Evolutionary conservation across 2,329 filamentous ascomycete species (phyloP).

Genomic region (Stromatinia cepivora): DNA sequence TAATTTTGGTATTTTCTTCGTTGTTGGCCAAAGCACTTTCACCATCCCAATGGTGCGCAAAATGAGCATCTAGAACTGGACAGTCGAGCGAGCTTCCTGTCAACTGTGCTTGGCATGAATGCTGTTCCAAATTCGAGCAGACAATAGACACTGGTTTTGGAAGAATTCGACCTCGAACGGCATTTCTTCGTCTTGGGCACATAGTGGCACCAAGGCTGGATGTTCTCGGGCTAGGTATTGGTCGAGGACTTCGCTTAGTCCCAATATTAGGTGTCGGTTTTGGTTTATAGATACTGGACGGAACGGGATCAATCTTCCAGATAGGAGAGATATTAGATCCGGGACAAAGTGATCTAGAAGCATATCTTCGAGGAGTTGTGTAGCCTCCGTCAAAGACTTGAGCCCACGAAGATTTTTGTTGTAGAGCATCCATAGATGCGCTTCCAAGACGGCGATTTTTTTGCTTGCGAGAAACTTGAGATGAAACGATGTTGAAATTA

Average conservation of each 20-base stretch:
- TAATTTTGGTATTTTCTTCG: not conserved
- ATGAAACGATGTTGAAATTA: not conserved
- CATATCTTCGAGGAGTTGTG: not conserved
- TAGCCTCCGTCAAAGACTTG: not conserved
- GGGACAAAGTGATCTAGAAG: conserved; percentile 3
- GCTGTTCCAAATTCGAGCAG: not conserved
- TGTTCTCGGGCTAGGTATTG: conserved; percentile 5
- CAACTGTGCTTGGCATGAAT: not conserved
- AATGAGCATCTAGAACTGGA: not conserved
- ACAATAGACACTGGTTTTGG: conserved; percentile 4
- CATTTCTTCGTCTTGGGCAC: conserved; percentile 5
- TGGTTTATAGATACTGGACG: conserved; percentile 12
- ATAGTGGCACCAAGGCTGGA: conserved; percentile 15
- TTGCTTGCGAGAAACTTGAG: not conserved
- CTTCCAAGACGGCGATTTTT: not conserved
- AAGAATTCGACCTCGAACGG: conserved; percentile 13
- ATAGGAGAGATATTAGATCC: not conserved
- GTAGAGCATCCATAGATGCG: not conserved
- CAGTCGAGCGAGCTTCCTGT: not conserved
- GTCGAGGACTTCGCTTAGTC: not conserved
- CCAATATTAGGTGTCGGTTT: not conserved
- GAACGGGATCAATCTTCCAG: conserved; percentile 8
- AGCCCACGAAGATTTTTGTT: not conserved
- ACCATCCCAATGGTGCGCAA: not conserved
- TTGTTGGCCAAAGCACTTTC: not conserved